Conservation (phyloP, 1,139 yeast species). For the Pichia sp. region DNA sequence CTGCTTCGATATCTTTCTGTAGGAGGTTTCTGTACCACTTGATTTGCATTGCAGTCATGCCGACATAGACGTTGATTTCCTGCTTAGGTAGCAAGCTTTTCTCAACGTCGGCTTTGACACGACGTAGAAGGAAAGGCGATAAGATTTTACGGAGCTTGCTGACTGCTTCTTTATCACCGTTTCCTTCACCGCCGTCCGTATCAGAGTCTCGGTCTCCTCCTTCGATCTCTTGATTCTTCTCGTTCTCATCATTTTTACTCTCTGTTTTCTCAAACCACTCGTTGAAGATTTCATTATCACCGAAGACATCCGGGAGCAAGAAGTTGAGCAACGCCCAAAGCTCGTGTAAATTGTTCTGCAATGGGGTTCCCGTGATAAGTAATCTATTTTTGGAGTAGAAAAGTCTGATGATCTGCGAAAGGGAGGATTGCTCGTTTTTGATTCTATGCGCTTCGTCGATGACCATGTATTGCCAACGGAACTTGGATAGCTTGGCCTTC, state of each 20-base stretch:
- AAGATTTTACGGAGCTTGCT: slow-evolving; percentile 79
- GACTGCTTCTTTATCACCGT: slow-evolving; percentile 46
- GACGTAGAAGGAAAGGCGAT: slow-evolving; percentile 80
- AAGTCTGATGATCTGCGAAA: slow-evolving; percentile 83
- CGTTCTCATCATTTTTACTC: slow-evolving; percentile 38
- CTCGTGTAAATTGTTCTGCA: slow-evolving; percentile 92
- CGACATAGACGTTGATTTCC: slow-evolving; percentile 84
- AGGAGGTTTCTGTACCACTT: slow-evolving; percentile 85
- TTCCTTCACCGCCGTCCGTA: slow-evolving; percentile 49
- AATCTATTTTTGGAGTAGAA: slow-evolving; percentile 82
- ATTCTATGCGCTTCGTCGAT: slow-evolving; percentile 97
- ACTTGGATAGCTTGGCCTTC: slow-evolving; percentile 70
- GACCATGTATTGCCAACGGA: slow-evolving; percentile 89
- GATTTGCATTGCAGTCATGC: slow-evolving; percentile 92
- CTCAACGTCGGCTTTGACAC: slow-evolving; percentile 92
- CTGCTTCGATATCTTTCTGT: slow-evolving; percentile 94
- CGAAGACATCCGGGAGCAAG: slow-evolving; percentile 88
- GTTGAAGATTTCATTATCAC: slow-evolving; percentile 84
- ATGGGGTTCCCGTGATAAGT: slow-evolving; percentile 91
- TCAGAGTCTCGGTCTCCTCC: slow-evolving; percentile 34
- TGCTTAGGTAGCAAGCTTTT: slow-evolving; percentile 84
- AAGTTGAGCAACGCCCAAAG: slow-evolving; percentile 92
- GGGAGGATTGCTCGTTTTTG: slow-evolving; percentile 85
- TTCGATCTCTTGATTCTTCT: slow-evolving; percentile 23
- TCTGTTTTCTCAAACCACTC: slow-evolving; percentile 68